Percentiles rank a stretch among this genome's conserved stretches.
phyloP scores from a whole-genome alignment of 1,284 basidiomycete genomes.

The Ceratobasidium theobromae region DNA sequence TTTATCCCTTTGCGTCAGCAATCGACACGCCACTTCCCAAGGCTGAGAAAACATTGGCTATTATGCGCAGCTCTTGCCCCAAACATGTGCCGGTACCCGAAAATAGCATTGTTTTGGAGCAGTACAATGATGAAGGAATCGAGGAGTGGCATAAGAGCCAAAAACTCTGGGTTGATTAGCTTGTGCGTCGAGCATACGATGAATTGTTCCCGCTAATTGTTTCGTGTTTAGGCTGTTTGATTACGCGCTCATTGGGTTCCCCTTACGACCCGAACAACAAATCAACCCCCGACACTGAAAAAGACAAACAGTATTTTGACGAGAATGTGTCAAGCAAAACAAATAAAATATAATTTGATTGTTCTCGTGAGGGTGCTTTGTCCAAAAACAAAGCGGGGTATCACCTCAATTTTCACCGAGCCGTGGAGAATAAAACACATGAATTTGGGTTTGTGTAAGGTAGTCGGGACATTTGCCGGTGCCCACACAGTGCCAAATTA shows the following conservation, averaged over 20 bases:
- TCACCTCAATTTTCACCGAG: background rate
- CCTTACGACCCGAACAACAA: too few species aligned
- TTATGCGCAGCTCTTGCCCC: conserved; percentile 28
- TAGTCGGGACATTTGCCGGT: background rate
- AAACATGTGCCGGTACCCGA: conserved; percentile 17
- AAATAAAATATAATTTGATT: background rate
- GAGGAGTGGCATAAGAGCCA: conserved; percentile 28
- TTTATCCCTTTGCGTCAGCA: conserved; percentile 21
- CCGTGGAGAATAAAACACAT: background rate
- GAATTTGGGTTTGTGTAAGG: background rate
- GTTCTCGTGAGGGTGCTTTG: background rate
- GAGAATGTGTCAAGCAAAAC: background rate
- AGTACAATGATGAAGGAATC: conserved; percentile 13
- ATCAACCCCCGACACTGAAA: too few species aligned
- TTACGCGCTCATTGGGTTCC: too few species aligned
- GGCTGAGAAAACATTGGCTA: conserved; percentile 14
- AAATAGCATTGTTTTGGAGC: background rate
- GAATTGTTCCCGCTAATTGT: too few species aligned
- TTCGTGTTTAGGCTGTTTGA: too few species aligned
- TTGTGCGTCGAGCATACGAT: too few species aligned
- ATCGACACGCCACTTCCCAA: conserved; percentile 22
- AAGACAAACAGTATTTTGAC: background rate
- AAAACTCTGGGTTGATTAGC: conserved; percentile 16
- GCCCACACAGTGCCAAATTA: conserved; percentile 10
- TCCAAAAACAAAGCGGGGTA: background rate